These are phyloP conservation scores for Chlorella sp. DNA, from an alignment of 139 green algal genomes.

Conservation along the genomic window DNA sequence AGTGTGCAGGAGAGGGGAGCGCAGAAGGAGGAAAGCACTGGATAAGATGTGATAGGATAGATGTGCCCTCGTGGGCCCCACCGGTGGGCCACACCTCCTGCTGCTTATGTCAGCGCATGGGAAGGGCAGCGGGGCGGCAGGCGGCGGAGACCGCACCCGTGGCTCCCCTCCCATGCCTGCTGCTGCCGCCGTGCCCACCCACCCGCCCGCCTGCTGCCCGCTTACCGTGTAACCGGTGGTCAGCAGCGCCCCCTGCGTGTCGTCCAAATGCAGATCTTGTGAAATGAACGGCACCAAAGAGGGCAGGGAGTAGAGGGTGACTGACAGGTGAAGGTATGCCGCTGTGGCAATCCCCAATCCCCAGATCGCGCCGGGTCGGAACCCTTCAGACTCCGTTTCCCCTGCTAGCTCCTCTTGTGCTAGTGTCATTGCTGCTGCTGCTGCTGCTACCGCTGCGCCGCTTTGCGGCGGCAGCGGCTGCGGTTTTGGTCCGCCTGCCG, in stretches of 20 bases:
- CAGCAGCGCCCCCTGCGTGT: slow-evolving; percentile 65
- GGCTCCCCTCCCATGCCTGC: background rate
- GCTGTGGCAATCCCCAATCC: slow-evolving; percentile 70
- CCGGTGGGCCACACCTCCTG: too few species aligned
- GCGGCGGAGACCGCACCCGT: too few species aligned
- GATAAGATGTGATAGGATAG: too few species aligned
- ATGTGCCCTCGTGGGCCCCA: too few species aligned
- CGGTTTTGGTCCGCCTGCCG: slow-evolving; percentile 16
- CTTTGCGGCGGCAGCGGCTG: slow-evolving; percentile 24
- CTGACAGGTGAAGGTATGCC: slow-evolving; percentile 84
- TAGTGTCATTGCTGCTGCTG: background rate
- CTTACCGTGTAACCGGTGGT: slow-evolving; percentile 67
- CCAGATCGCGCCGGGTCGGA: slow-evolving; percentile 63
- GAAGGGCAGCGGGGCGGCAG: background rate
- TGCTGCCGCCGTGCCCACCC: background rate
- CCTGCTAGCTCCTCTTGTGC: background rate
- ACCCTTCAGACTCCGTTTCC: too few species aligned
- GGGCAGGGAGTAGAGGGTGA: slow-evolving; percentile 76
- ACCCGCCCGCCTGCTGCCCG: background rate
- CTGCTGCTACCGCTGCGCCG: background rate
- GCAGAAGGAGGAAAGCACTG: too few species aligned
- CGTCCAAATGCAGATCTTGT: slow-evolving; percentile 69
- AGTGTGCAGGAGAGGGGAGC: too few species aligned
- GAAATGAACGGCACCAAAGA: slow-evolving; percentile 83
- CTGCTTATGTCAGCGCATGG: too few species aligned